Base-by-base conservation (phyloP, 345 rosid genomes). In the Heritiera fomes region DNA sequence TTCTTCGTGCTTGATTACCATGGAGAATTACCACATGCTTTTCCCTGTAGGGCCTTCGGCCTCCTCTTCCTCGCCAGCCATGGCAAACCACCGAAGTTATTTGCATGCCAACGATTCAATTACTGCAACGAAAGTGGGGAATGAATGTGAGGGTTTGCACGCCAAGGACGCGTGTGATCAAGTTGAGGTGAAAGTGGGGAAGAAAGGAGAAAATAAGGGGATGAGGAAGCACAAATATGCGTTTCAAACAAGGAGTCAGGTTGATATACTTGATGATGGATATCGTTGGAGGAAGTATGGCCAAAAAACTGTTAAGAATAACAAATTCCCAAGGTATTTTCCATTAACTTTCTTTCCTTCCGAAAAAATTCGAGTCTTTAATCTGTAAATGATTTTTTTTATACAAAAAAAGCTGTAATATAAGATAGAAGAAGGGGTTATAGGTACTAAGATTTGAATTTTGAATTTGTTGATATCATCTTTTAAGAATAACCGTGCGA, bases 201-300 rank as follows among this genome's bases (percentile, higher is more conserved):
- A 76, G 77, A 80, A 66, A 73, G 81, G 32, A 23, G 84, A 74
- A 1, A 61, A 52, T 14, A 52, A 38, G 4, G 77, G 49, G 71
- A 81, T 2, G 41, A 83, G n/a, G 72, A 87, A 73, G 79, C 90
- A 82, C 30, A 84, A 82, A 74, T 84, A 40, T 67, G 90, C 90
- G n/a, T 87, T 87, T 79, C 82, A 87, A 77, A 87, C 90, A n/a
- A 83, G 82, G 50, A 87, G 87, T 49, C 84, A 76, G 28, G 82
- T 87, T 80, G 90, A 87, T 46, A 82, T 87, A 65, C 83, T 87
- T 7, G 90, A 87, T 82, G 88, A 87, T 83, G 88, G 90, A 1
- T 87, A 87, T 79, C 75, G 90, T 49, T 87, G 90, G 88, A 85
- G 90, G 80, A 85, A 87, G 79, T 84, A 87, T 72, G 90, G 90